Evolutionary conservation across 2,329 filamentous ascomycete genomes (phyloP), one percentile per base, ranked within the genome.

Genomic region (Arthrobotrys musiformis): DNA sequence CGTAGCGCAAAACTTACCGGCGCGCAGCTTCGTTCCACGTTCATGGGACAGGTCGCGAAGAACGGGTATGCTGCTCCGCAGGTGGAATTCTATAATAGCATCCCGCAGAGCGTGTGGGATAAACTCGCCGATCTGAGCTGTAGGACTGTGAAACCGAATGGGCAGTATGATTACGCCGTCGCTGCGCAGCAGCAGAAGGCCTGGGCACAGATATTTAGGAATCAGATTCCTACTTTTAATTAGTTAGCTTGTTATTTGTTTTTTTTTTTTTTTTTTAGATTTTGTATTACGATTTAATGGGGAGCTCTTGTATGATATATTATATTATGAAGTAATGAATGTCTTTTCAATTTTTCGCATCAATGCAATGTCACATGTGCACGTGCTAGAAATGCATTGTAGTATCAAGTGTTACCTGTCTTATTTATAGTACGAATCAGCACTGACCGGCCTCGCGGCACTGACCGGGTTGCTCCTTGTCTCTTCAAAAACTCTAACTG

Each of bases 81-180:
- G 17, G 48, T 72, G 0, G 26, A 50, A 28, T 72, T 72, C 19
- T 64, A 72, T 52, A 72, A 42, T n/a, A 64, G 68, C 30, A 72
- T 72, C 22, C 68, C 58, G 13, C 33, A 56, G 26, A 28, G 58
- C 1, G 35, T 30, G 24, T 72, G 68, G 58, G 26, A 72, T 37
- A 72, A 37, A 22, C 58, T 72, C 19, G 68, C 68, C 17, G 68
- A 72, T 35, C 30, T 72, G 30, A 56, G 58, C 26, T 72, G 68
- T 28, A 62, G 42, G 11, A 46, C 42, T 24, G 66, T 70, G 22
- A 70, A 37, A 13, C 67, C 44, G n/a, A 61, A 35, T 19, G 66
- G 46, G 13, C 50, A 58, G 54, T 58, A 58, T 44, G 67, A 70
- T 63, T 63, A 35, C 9, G 22, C 17, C 3, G 58, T 58, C 5